Percentiles rank a stretch among this genome's conserved stretches.
Conservation (phyloP, 371 early-diverging fungal genomes). For the Cokeromyces recurvatus region DNA sequence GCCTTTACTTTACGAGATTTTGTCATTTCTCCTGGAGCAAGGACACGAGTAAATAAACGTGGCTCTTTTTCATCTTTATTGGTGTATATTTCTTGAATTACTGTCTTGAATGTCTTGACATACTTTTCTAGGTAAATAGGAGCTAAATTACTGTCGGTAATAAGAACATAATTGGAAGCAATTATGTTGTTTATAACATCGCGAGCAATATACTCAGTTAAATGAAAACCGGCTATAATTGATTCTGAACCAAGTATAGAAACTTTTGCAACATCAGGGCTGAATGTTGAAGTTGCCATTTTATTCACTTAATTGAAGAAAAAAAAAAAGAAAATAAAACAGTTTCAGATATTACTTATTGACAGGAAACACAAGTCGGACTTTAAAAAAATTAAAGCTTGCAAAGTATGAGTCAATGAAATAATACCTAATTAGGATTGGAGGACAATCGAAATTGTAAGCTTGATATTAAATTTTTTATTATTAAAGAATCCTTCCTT, state of each 20-base stretch:
- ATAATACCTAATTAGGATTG: too few species aligned
- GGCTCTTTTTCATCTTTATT: constrained; percentile 30
- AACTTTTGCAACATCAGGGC: constrained; percentile 65
- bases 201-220: constrained; percentile 68
- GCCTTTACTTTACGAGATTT: constrained; percentile 89
- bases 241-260: constrained; percentile 85
- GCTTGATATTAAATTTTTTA: too few species aligned
- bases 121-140: constrained; percentile 67
- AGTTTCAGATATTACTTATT: too few species aligned
- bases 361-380: too few species aligned
- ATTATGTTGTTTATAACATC: constrained; percentile 73
- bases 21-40: constrained; percentile 89
- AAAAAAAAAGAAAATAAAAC: too few species aligned
- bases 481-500: too few species aligned
- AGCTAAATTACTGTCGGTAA: constrained; percentile 87
- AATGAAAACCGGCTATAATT: constrained; percentile 82
- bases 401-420: too few species aligned
- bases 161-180: constrained; percentile 83
- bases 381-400: too few species aligned
- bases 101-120: constrained; percentile 34
- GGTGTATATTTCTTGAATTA: constrained; percentile 23
- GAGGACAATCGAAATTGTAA: too few species aligned
- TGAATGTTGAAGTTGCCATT: too few species aligned
- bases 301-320: too few species aligned
- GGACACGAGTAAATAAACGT: constrained; percentile 71